A percentile compares a stretch with the other conserved stretches of the same genome.
These are phyloP conservation scores for Phytophthora megakarya DNA, from an alignment of 352 stramenopile genomes.

Conservation along the genomic window DNA sequence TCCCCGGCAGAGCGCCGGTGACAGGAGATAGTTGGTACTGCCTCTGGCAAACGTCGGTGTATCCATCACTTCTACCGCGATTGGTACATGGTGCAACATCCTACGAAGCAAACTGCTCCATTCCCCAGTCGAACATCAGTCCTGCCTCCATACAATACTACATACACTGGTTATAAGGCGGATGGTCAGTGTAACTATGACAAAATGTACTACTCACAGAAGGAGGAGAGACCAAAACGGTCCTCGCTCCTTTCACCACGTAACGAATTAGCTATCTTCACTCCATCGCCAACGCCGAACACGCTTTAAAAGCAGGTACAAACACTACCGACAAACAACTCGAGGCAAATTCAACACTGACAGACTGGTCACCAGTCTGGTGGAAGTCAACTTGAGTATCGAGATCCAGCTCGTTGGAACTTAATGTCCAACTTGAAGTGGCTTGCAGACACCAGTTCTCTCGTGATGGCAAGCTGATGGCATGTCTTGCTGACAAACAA, in stretches of 20 bases:
- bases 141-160: background rate
- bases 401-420: too few species aligned
- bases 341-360: too few species aligned
- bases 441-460: too few species aligned
- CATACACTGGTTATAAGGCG: conserved; percentile 22
- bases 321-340: too few species aligned
- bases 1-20: too few species aligned
- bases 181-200: conserved; percentile 83
- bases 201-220: conserved; percentile 66
- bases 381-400: too few species aligned
- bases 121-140: conserved; percentile 6
- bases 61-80: conserved; percentile 24
- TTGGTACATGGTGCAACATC: background rate
- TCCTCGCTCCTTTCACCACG: conserved; percentile 47
- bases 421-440: too few species aligned
- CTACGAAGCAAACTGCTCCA: conserved; percentile 19
- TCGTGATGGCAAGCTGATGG: too few species aligned
- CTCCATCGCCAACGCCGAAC: conserved; percentile 38
- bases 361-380: too few species aligned
- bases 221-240: conserved; percentile 55
- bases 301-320: background rate
- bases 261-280: conserved; percentile 56
- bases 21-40: conserved; percentile 39
- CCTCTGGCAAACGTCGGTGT: background rate
- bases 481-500: too few species aligned